These are phyloP conservation scores for Aaosphaeria pasadenensis DNA, from an alignment of 2,329 filamentous ascomycete genomes.

Conservation along the genomic window DNA sequence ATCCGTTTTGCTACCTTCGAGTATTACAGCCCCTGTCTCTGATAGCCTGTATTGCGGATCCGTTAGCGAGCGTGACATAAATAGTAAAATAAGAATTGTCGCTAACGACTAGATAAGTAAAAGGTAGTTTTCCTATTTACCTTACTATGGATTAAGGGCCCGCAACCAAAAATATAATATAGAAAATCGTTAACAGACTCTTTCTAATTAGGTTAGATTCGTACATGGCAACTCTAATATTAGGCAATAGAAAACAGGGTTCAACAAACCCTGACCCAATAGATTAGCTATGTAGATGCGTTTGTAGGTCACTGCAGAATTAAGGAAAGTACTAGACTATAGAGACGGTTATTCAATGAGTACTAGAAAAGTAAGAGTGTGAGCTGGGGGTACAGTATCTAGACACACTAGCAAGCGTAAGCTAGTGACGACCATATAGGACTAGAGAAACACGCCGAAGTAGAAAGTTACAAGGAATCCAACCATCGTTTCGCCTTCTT, in stretches of 20 bases:
- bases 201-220: conserved; percentile 1
- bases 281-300: conserved; percentile 3
- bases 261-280: conserved; percentile 4
- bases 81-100: background rate
- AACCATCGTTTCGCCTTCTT: conserved; percentile 4
- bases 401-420: conserved; percentile 3
- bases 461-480: conserved; percentile 4
- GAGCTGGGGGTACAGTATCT: conserved; percentile 2
- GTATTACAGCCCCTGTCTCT: background rate
- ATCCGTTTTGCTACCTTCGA: background rate
- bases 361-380: conserved; percentile 4
- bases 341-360: conserved; percentile 3
- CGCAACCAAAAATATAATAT: background rate
- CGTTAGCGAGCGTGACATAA: background rate
- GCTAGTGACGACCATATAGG: conserved; percentile 4
- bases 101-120: background rate
- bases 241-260: conserved; percentile 3
- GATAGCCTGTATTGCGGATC: background rate
- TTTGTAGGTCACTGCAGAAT: conserved; percentile 3
- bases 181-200: background rate
- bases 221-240: conserved; percentile 3
- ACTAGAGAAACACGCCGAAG: conserved; percentile 3
- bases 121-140: background rate
- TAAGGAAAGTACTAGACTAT: conserved; percentile 2
- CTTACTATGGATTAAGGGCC: background rate